Percentiles rank a stretch among this genome's conserved stretches.
These are phyloP conservation scores for Aureobasidium mangrovei DNA, from an alignment of 2,329 filamentous ascomycete species.

Conservation along the genomic window DNA sequence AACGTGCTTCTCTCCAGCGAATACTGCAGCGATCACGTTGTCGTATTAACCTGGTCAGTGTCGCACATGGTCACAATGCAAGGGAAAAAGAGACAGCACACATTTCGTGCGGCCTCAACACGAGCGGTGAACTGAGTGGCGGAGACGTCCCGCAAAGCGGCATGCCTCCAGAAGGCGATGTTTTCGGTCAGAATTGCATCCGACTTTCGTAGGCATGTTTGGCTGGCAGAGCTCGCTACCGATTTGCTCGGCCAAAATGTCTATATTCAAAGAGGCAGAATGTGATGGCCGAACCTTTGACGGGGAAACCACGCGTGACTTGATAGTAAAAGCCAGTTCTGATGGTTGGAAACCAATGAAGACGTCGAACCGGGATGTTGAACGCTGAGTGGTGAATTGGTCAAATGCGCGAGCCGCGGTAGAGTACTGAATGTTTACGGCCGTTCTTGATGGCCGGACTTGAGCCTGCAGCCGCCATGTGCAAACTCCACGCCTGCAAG, in stretches of 20 bases:
- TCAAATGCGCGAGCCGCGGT: neutral
- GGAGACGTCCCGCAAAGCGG: neutral
- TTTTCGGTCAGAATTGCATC: too few species aligned
- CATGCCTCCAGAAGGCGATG: too few species aligned
- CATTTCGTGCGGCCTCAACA: neutral
- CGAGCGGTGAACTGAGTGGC: neutral
- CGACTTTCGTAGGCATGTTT: too few species aligned
- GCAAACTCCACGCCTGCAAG: neutral
- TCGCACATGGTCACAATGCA: constrained; percentile 12
- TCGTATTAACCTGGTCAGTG: constrained; percentile 4
- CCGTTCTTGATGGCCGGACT: neutral
- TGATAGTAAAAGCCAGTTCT: neutral
- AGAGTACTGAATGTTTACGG: neutral
- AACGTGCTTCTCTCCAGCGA: constrained; percentile 3
- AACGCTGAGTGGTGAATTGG: neutral
- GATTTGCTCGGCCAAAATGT: neutral
- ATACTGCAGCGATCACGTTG: constrained; percentile 10
- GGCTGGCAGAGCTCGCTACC: neutral
- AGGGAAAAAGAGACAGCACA: neutral
- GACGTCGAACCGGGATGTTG: neutral
- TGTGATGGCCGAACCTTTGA: neutral
- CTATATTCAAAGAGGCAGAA: neutral
- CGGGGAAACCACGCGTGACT: neutral
- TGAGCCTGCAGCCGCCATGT: neutral
- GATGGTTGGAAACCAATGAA: constrained; percentile 9